Conservation (phyloP, 768 basidiomycete species). For the Dioszegia aurantiaca region DNA sequence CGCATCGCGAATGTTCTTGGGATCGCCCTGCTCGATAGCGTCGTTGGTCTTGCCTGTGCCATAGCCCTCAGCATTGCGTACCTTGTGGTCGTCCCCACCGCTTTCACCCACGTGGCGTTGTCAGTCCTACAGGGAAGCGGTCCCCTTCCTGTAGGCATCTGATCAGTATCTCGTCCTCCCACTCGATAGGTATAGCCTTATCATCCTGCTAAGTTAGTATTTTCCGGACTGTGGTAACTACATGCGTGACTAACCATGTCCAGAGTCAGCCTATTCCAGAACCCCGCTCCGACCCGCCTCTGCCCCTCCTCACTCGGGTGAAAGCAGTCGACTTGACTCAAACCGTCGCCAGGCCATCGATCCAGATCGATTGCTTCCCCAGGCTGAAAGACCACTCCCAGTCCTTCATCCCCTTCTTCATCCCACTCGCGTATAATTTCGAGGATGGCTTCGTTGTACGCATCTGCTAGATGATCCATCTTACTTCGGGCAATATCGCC, state of each 20-base stretch:
- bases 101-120: too few relatives aligned
- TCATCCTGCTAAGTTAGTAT: conserved; percentile 17
- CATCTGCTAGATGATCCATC: conserved; percentile 44
- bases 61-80: too few relatives aligned
- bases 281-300: conserved; percentile 43
- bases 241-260: conserved; percentile 21
- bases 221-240: neutral
- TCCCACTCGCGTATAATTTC: conserved; percentile 33
- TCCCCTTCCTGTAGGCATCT: conserved; percentile 43
- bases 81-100: too few relatives aligned
- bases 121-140: conserved; percentile 29
- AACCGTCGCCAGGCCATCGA: conserved; percentile 38
- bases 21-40: too few relatives aligned
- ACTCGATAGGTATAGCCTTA: conserved; percentile 34
- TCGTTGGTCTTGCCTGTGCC: too few relatives aligned
- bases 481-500: conserved; percentile 42
- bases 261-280: conserved; percentile 45
- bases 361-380: conserved; percentile 28
- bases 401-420: conserved; percentile 22
- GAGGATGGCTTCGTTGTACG: conserved; percentile 40
- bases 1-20: too few relatives aligned
- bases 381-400: conserved; percentile 39
- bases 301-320: conserved; percentile 44
- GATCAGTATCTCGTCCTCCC: conserved; percentile 37
- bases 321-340: conserved; percentile 45